Percentiles rank a stretch among this genome's conserved stretches.
These are phyloP conservation scores for Pythium scleroteichum DNA, from an alignment of 352 stramenopile genomes.

Conservation along the genomic window DNA sequence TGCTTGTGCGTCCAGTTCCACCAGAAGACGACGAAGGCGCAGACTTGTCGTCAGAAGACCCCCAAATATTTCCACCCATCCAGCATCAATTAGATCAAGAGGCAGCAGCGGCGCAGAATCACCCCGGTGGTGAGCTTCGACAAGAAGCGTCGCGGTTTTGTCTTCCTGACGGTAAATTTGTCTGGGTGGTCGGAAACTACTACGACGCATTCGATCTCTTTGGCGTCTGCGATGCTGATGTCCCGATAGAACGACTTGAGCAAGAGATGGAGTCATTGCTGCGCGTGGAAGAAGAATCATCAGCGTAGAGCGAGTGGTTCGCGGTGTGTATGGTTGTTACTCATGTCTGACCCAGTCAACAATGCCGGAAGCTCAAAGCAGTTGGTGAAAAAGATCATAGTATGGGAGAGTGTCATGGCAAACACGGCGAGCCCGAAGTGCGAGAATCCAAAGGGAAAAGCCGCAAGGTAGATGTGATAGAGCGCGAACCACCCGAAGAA, in stretches of 20 bases:
- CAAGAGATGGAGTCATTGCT: conserved; percentile 41
- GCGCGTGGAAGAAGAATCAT: background rate
- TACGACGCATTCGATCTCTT: conserved; percentile 50
- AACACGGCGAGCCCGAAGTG: conserved; percentile 78
- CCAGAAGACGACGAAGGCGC: conserved; percentile 26
- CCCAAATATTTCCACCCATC: conserved; percentile 47
- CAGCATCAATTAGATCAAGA: conserved; percentile 16
- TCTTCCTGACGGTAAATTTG: conserved; percentile 22
- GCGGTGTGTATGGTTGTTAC: background rate
- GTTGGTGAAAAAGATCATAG: conserved; percentile 76
- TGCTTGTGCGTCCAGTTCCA: conserved; percentile 37
- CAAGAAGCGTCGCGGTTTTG: conserved; percentile 40
- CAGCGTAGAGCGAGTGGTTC: background rate
- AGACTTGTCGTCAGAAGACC: conserved; percentile 45
- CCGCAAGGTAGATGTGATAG: conserved; percentile 96
- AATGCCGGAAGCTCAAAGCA: conserved; percentile 69
- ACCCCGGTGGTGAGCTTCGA: conserved; percentile 25
- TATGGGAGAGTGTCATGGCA: conserved; percentile 41
- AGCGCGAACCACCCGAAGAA: conserved; percentile 94
- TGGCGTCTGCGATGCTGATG: conserved; percentile 35
- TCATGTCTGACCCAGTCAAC: background rate
- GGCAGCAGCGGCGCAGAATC: background rate
- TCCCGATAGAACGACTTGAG: conserved; percentile 39
- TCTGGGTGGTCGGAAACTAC: conserved; percentile 50
- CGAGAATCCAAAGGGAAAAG: conserved; percentile 92